Conservation (phyloP, 1,284 basidiomycete species). For the Heliocybe sulcata region DNA sequence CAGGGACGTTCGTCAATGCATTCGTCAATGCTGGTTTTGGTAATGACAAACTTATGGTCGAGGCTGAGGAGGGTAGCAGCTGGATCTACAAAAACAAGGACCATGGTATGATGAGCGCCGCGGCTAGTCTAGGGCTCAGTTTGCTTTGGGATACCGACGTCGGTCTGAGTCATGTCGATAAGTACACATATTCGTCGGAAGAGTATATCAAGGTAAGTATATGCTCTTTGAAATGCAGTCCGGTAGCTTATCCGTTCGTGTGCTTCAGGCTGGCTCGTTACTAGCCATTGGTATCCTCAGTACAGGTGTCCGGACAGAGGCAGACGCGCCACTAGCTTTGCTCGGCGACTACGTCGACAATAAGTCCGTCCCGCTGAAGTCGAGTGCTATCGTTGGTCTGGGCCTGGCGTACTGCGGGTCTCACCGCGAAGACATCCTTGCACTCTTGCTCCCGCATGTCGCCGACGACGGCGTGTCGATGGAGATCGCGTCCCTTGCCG, state of each 20-base stretch:
- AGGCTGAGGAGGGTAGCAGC: slow-evolving; percentile 91
- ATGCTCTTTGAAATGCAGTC: neutral
- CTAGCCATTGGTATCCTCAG: slow-evolving; percentile 94
- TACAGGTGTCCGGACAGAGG: slow-evolving; percentile 86
- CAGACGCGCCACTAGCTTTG: slow-evolving; percentile 90
- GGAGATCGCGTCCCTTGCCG: slow-evolving; percentile 85
- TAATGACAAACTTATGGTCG: slow-evolving; percentile 98
- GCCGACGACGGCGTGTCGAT: slow-evolving; percentile 80
- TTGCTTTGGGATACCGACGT: slow-evolving; percentile 96
- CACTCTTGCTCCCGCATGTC: slow-evolving; percentile 72
- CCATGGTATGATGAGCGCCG: slow-evolving; percentile 94
- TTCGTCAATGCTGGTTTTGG: slow-evolving; percentile 99
- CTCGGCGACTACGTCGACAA: slow-evolving; percentile 91
- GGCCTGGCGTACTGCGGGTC: slow-evolving; percentile 95
- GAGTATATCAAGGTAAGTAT: slow-evolving; percentile 84
- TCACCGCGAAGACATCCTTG: slow-evolving; percentile 82
- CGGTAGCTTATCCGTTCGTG: neutral
- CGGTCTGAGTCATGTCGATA: slow-evolving; percentile 93
- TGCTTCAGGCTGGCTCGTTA: slow-evolving; percentile 76
- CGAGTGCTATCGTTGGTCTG: slow-evolving; percentile 85
- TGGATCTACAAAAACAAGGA: slow-evolving; percentile 99
- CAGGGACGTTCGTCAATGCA: slow-evolving; percentile 97
- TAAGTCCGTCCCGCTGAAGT: slow-evolving; percentile 79
- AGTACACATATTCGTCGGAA: slow-evolving; percentile 94
- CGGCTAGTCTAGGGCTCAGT: slow-evolving; percentile 90